Evolutionary conservation across 192 early-diverging fungal species (phyloP).

Genomic region (Entomortierella chlamydospora): DNA sequence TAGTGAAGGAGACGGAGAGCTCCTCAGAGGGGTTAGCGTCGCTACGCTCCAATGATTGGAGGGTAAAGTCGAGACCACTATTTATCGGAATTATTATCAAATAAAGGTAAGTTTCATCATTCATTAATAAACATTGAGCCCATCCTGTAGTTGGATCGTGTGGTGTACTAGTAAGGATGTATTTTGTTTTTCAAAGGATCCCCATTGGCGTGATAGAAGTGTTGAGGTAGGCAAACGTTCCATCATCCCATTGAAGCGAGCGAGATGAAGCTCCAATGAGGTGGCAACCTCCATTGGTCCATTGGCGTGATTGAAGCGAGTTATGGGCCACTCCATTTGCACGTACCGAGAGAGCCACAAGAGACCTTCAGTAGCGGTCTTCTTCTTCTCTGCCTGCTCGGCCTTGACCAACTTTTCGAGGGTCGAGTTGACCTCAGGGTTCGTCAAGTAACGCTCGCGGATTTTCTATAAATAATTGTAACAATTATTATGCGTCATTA

Average conservation of each 20-base stretch:
- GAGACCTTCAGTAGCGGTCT: conserved; percentile 89
- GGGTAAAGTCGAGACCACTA: conserved; percentile 84
- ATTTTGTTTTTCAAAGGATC: not conserved
- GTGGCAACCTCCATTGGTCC: no score
- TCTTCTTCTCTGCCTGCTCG: conserved; percentile 84
- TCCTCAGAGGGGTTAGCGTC: conserved; percentile 66
- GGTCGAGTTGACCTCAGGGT: conserved; percentile 77
- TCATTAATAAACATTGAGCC: not conserved
- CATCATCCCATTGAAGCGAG: no score
- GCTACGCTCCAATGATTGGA: conserved; percentile 73
- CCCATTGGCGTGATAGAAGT: no score
- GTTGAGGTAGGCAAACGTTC: no score
- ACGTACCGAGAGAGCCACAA: conserved; percentile 91
- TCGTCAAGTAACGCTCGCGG: conserved; percentile 73
- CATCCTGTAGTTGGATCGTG: not conserved
- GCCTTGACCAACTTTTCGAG: conserved; percentile 83
- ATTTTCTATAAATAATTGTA: conserved; percentile 74
- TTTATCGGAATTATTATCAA: conserved; percentile 7
- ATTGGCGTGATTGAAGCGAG: no score
- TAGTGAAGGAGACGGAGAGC: conserved; percentile 77
- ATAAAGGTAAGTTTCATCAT: not conserved
- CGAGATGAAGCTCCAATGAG: no score
- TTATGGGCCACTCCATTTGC: no score
- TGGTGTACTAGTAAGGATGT: not conserved
- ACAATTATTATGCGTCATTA: not conserved